Conservation (phyloP, 257 asterid genomes). For the Rauvolfia tetraphylla region DNA sequence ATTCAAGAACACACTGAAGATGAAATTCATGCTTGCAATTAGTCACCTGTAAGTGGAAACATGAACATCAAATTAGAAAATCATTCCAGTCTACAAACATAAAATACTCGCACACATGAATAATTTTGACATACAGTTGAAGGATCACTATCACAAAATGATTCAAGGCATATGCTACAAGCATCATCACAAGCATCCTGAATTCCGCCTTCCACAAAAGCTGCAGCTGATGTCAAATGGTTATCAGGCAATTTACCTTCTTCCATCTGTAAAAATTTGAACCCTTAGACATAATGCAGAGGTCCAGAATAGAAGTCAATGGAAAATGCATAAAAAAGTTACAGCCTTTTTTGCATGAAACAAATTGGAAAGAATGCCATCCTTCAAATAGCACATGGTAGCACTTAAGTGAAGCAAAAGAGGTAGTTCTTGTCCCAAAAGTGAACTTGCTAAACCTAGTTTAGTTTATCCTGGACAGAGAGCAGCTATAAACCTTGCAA, state of each 20-base stretch:
- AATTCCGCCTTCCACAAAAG: constrained; percentile 91
- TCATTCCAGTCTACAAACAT: constrained; percentile 6
- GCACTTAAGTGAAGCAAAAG: background rate
- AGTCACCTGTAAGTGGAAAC: constrained; percentile 52
- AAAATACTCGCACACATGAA: background rate
- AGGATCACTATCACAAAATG: constrained; percentile 71
- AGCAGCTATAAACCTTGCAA: background rate
- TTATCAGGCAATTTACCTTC: constrained; percentile 55
- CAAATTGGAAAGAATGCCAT: background rate
- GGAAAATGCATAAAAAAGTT: background rate
- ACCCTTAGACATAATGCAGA: constrained; percentile 12
- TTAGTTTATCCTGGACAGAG: background rate
- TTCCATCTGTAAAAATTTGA: constrained; percentile 54
- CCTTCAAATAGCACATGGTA: background rate
- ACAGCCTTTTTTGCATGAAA: background rate
- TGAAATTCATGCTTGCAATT: constrained; percentile 89
- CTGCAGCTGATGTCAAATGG: constrained; percentile 81
- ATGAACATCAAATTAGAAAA: background rate
- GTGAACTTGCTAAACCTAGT: background rate
- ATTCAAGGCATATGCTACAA: constrained; percentile 96
- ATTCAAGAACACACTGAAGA: constrained; percentile 89
- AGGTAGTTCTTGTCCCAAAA: background rate
- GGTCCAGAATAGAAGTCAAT: background rate
- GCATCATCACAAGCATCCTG: constrained; percentile 90
- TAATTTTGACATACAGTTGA: constrained; percentile 47